These are phyloP conservation scores for Monilinia fructicola DNA, from an alignment of 2,329 filamentous ascomycete species.

Conservation along the genomic window DNA sequence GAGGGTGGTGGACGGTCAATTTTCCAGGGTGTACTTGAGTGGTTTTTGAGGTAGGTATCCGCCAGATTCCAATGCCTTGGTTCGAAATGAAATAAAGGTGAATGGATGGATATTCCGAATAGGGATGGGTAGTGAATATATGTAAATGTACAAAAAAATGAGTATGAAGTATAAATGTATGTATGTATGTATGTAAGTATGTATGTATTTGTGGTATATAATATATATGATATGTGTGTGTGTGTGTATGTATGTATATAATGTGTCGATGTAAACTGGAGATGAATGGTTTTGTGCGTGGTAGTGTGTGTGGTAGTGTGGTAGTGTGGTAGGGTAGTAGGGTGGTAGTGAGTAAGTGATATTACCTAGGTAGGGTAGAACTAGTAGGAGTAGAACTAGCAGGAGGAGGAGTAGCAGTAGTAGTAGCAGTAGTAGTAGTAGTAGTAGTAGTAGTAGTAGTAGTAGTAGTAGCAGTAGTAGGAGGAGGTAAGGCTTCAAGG, in stretches of 20 bases:
- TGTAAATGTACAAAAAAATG: not conserved
- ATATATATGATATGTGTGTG: too few relatives aligned
- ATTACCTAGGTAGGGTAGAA: not conserved
- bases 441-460: not conserved
- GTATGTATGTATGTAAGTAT: not conserved
- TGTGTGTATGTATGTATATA: too few relatives aligned
- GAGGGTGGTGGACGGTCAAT: conserved; percentile 15
- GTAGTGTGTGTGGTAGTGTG: not conserved
- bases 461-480: not conserved
- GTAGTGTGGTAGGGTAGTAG: not conserved
- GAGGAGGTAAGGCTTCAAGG: not conserved
- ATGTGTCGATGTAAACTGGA: not conserved
- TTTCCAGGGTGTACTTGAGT: conserved; percentile 16
- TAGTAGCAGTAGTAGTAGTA: too few relatives aligned
- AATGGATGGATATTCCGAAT: not conserved
- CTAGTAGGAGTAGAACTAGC: too few relatives aligned
- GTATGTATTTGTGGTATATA: too few relatives aligned
- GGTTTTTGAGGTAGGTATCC: not conserved
- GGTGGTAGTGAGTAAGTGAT: not conserved
- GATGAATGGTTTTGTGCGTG: not conserved
- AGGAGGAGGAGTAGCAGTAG: too few relatives aligned
- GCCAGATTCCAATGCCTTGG: conserved; percentile 13
- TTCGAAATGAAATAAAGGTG: not conserved
- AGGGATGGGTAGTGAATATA: not conserved
- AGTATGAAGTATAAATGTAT: not conserved